A percentile compares a stretch with the other conserved stretches of the same genome.
Evolutionary conservation across 331 rosid genomes (phyloP).

Genomic region (Saraca asoca): DNA sequence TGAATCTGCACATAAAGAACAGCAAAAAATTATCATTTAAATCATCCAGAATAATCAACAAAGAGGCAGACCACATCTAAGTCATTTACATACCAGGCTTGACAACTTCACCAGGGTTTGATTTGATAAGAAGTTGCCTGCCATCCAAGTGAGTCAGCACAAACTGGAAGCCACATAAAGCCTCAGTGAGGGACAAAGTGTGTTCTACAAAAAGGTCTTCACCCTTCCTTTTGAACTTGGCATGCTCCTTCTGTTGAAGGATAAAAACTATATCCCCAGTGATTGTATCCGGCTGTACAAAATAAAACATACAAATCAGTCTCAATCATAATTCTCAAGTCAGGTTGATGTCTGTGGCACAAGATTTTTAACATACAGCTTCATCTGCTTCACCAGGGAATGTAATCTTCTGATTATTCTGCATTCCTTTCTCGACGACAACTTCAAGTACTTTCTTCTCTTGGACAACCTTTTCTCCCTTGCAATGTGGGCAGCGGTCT

Average conservation of each 20-base stretch:
- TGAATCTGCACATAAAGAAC: constrained; percentile 48
- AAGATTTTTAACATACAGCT: constrained; percentile 49
- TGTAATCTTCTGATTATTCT: constrained; percentile 75
- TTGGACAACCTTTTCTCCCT: constrained; percentile 80
- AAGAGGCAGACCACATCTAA: background rate
- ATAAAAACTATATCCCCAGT: constrained; percentile 83
- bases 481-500: constrained; percentile 77
- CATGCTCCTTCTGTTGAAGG: constrained; percentile 80
- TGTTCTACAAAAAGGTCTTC: constrained; percentile 82
- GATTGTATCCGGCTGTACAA: constrained; percentile 72
- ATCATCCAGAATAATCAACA: background rate
- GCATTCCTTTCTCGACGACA: constrained; percentile 90
- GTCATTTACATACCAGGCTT: constrained; percentile 66
- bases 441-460: constrained; percentile 85
- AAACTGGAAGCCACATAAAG: constrained; percentile 80
- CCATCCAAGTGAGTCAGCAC: constrained; percentile 77
- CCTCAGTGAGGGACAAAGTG: constrained; percentile 66
- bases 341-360: background rate
- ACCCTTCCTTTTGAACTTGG: constrained; percentile 69
- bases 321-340: background rate
- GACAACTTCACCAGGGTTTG: constrained; percentile 82
- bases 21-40: background rate
- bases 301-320: constrained; percentile 25
- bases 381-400: constrained; percentile 96
- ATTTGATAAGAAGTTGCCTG: constrained; percentile 73